phyloP scores from a whole-genome alignment of 2,329 filamentous ascomycete genomes.

The Pleomassaria siparia region DNA sequence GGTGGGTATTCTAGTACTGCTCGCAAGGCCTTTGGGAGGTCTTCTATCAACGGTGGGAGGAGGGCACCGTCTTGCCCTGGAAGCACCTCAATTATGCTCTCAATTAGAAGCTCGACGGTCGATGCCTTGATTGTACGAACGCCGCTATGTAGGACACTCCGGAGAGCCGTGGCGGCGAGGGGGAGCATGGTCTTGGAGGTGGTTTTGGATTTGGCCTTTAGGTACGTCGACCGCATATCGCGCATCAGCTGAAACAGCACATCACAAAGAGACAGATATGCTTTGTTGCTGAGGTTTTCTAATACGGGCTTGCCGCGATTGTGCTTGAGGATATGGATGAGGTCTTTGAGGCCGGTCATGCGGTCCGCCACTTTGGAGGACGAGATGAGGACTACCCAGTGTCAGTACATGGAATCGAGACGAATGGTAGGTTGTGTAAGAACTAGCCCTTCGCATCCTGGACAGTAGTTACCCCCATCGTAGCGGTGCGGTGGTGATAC shows the following conservation, averaged over 20 bases:
- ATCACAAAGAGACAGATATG: conserved; percentile 81
- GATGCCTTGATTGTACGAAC: conserved; percentile 69
- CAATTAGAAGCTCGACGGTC: conserved; percentile 75
- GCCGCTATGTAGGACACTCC: conserved; percentile 70
- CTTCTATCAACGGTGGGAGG: conserved; percentile 68
- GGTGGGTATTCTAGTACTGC: conserved; percentile 70
- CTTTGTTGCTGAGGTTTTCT: conserved; percentile 66
- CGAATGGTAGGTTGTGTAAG: background rate
- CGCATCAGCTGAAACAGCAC: conserved; percentile 70
- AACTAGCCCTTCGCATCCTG: conserved; percentile 39
- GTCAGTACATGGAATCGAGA: conserved; percentile 14
- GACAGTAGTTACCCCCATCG: conserved; percentile 35
- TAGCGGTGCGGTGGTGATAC: background rate
- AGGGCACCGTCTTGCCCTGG: conserved; percentile 62
- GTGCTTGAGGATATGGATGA: conserved; percentile 59
- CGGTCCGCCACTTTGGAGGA: conserved; percentile 45
- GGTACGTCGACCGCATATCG: conserved; percentile 66
- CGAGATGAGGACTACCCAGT: conserved; percentile 30
- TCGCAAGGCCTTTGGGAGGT: conserved; percentile 77
- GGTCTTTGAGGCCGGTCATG: conserved; percentile 54
- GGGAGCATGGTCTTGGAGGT: conserved; percentile 55
- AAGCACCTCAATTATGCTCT: conserved; percentile 78
- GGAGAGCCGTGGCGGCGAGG: conserved; percentile 70
- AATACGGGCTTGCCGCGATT: conserved; percentile 48
- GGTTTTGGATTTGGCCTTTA: conserved; percentile 51